Percentiles rank a stretch among this genome's conserved stretches.
phyloP scores from a whole-genome alignment of 108 stramenopile genomes.

The Nannochloropsis oceanica region DNA sequence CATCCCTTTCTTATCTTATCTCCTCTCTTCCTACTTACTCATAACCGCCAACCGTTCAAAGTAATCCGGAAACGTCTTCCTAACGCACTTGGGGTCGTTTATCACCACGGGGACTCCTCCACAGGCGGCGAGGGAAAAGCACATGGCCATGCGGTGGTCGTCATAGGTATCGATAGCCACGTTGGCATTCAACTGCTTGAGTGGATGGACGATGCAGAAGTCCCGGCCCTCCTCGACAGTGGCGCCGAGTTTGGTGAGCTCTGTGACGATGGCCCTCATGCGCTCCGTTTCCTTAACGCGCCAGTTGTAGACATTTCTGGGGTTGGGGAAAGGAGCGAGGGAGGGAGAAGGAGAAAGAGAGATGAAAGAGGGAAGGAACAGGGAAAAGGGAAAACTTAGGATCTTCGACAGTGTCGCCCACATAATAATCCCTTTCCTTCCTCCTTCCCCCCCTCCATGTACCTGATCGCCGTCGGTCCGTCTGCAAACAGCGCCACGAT shows the following conservation, averaged over 20 bases:
- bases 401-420: too few species aligned
- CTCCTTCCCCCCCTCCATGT: too few species aligned
- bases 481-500: slow-evolving; percentile 83
- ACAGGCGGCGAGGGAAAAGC: slow-evolving; percentile 87
- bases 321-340: not conserved
- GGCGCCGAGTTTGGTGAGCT: slow-evolving; percentile 88
- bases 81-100: slow-evolving; percentile 84
- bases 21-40: slow-evolving; percentile 8
- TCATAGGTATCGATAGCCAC: slow-evolving; percentile 94
- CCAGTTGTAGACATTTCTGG: slow-evolving; percentile 86
- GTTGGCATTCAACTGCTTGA: slow-evolving; percentile 54
- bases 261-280: slow-evolving; percentile 95
- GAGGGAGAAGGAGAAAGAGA: not conserved
- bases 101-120: slow-evolving; percentile 79
- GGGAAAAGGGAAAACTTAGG: not conserved
- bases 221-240: slow-evolving; percentile 77
- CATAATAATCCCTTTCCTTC: too few species aligned
- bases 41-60: slow-evolving; percentile 78
- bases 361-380: not conserved
- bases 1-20: not conserved
- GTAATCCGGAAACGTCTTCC: slow-evolving; percentile 92
- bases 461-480: slow-evolving; percentile 76
- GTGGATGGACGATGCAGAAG: slow-evolving; percentile 79
- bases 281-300: slow-evolving; percentile 91
- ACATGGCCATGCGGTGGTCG: slow-evolving; percentile 97